Base-by-base conservation (phyloP, 139 green algal genomes). In the Coelastrella sp. region DNA sequence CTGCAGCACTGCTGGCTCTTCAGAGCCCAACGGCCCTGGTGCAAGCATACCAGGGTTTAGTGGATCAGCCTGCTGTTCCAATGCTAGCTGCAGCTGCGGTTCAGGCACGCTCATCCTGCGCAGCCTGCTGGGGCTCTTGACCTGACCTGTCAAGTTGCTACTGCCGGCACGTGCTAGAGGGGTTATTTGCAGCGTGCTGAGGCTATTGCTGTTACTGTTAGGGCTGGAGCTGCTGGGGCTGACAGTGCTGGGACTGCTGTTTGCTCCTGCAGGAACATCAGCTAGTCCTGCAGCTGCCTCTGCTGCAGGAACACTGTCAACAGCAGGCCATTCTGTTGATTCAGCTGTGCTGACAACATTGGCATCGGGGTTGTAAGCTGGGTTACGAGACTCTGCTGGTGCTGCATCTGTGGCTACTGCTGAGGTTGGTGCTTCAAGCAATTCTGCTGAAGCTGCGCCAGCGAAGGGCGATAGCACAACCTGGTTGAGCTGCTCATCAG, bases 151-250 rank as follows among this genome's bases (percentile, higher is more conserved):
- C 13, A 17, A 19, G 22, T 80, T 80, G 7, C 74, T 47, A 47
- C 32, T 80, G 7, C 22, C 22, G 10, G 74, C 74, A 57, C 23
- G 74, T 17, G 7, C 13, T 23, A 80, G 4, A 17, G 74, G 13
- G 74, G 10, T 65, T 56, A 6, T 19, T 58, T 61, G 22, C 54
- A 57, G 14, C 56, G 5, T 75, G 80, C 80, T 73, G 58, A 5
- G 73, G 79, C 79, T 86, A n/a, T 11, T 74, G 80, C 59, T 74
- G 58, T 58, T 86, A 22, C 56, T 86, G 80, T 7, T 22, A 22
- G 19, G 22, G 47, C 13, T 83, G 60, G 32, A 66, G 59, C 8
- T 6, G 58, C 80, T 86, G n/a, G 20, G 54, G 23, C 11, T 54
- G 65, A 10, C 77, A 54, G 54, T 32, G 23, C 75, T 13, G 5